Conservation (phyloP, 2,329 filamentous ascomycete genomes). For the Knufia petricola region DNA sequence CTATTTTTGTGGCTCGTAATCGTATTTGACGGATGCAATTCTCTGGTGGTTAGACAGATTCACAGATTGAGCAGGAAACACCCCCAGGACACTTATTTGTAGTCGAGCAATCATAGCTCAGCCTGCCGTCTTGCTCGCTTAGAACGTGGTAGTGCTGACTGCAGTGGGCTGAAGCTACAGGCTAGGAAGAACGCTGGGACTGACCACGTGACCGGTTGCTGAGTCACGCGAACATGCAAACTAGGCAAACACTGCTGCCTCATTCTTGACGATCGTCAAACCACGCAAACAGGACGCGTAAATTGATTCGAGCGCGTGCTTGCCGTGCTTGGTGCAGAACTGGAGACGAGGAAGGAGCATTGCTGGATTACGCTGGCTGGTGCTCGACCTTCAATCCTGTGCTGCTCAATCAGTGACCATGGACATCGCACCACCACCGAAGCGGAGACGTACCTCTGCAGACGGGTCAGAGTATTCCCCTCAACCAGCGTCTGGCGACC, state of each 20-base stretch:
- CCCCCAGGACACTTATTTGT: no score
- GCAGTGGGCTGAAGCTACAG: no score
- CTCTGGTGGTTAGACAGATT: no score
- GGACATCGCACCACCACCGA: slow-evolving; percentile 5
- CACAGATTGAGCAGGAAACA: no score
- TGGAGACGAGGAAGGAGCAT: neutral
- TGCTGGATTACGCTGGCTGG: no score
- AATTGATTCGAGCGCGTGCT: neutral
- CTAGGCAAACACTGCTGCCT: neutral
- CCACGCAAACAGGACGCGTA: neutral
- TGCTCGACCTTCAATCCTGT: no score
- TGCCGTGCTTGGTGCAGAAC: no score
- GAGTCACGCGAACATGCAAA: neutral
- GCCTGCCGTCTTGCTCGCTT: no score
- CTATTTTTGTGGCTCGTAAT: neutral
- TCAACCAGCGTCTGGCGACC: slow-evolving; percentile 1
- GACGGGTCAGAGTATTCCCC: slow-evolving; percentile 3
- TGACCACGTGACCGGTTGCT: neutral
- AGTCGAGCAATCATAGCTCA: no score
- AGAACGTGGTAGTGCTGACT: no score
- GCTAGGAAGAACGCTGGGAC: no score
- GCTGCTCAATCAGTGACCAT: neutral
- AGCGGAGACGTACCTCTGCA: slow-evolving; percentile 2
- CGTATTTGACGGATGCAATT: no score
- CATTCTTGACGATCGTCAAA: neutral